Evolutionary conservation across 352 stramenopile genomes (phyloP), one percentile per base, ranked within the genome.

Genomic region (Phytophthora pluvialis): DNA sequence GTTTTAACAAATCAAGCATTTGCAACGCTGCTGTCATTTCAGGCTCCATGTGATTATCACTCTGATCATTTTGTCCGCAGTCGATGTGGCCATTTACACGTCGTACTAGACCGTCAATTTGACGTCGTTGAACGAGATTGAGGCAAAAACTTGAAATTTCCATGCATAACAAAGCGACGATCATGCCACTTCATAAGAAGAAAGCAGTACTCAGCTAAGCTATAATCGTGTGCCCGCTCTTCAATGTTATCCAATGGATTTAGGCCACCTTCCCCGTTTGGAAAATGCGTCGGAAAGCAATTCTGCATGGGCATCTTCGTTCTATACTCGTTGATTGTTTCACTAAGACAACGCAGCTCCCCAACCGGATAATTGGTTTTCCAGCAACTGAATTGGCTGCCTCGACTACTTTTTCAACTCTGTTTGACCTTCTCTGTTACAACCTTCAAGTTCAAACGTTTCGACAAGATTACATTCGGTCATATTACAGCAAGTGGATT

Each of bases 171-270:
- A 21, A 54, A 54, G 1, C 31, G 36, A 0, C 58, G 38, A 42
- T 65, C 47, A 31, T 59, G 58, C 44, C 60, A 68, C 16, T 68
- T 63, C 60, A 68, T 58, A 0, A 63, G 29, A 12, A 63, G 52
- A 0, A 44, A 36, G 9, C 51, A 68, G 18, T 48, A 68, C 28
- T 68, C 51, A 5, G 45, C 60, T 15, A 68, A 7, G 2, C 53
- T 1, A 8, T 52, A 56, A 1, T 62, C 33, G 5, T 68, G 32
- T 2, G 21, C 7, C 4, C 60, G 2, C 4, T 21, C 13, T 48
- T 61, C 60, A 0, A 0, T 9, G 4, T 3, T 5, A 3, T 44
- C 4, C 4, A 58, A 6, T 11, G 51, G 50, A 18, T 50, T 29
- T 0, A 52, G 15, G 0, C 44, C 51, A 2, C 36, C 51, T 35